Percentiles rank a stretch among this genome's conserved stretches.
phyloP scores from a whole-genome alignment of 345 rosid genomes.

The Trapa bicornis region DNA sequence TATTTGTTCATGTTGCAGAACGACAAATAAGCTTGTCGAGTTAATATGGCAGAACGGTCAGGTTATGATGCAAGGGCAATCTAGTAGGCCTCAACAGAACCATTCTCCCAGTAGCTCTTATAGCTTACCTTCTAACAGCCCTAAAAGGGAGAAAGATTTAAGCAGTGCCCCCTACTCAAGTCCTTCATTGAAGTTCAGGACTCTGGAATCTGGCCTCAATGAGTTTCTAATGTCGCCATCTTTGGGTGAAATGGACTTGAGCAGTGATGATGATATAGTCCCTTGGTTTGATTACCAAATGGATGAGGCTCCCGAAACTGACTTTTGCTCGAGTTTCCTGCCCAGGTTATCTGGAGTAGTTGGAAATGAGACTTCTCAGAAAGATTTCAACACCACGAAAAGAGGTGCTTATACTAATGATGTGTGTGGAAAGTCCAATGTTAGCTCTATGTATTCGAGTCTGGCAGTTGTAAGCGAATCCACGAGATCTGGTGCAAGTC shows the following conservation, averaged over 20 bases:
- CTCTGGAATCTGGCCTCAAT: conserved; percentile 19
- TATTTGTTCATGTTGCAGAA: conserved; percentile 29
- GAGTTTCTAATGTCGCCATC: conserved; percentile 44
- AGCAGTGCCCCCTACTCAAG: conserved; percentile 18
- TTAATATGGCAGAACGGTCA: conserved; percentile 79
- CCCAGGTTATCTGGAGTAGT: conserved; percentile 47
- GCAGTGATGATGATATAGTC: conserved; percentile 52
- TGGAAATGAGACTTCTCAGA: conserved; percentile 29
- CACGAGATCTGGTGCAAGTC: not conserved
- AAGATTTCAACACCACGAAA: conserved; percentile 25
- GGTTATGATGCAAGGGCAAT: conserved; percentile 48
- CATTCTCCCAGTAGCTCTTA: not conserved
- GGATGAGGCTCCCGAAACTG: conserved; percentile 28
- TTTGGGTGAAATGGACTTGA: conserved; percentile 33
- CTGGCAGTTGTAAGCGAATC: not conserved
- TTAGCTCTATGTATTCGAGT: conserved; percentile 6
- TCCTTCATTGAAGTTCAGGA: conserved; percentile 19
- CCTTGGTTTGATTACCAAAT: conserved; percentile 61
- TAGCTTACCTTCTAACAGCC: conserved; percentile 14
- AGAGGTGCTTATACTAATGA: conserved; percentile 16
- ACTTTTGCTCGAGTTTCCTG: conserved; percentile 47
- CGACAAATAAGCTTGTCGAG: conserved; percentile 54
- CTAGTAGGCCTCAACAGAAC: conserved; percentile 32
- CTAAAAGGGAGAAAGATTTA: conserved; percentile 16
- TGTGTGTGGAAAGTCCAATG: conserved; percentile 9